phyloP scores from a whole-genome alignment of 164 flowering plant species.

The Vitis vinifera region ASM3070453v1 NC_081812.1:12325001-12325500 shows the following conservation, averaged over 20 bases:
- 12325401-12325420: neutral
- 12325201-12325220: neutral
- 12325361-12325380: neutral
- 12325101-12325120: conserved; percentile 4
- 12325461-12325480: neutral
- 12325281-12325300: conserved; percentile 5
- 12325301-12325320: neutral
- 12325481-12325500: conserved; percentile 3
- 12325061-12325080: conserved; percentile 2
- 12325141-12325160: neutral
- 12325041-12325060: conserved; percentile 4
- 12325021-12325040: neutral
- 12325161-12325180: neutral
- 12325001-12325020: neutral
- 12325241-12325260: conserved; percentile 2
- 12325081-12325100: neutral
- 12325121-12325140: neutral
- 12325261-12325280: neutral
- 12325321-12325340: neutral
- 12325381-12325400: neutral
- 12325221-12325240: neutral
- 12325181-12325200: neutral
- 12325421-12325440: neutral
- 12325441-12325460: neutral
- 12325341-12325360: neutral